A percentile compares a stretch with the other conserved stretches of the same genome.
Evolutionary conservation across 2,329 filamentous ascomycete genomes (phyloP).

Genomic region (Lasiodiplodia theobromae): DNA sequence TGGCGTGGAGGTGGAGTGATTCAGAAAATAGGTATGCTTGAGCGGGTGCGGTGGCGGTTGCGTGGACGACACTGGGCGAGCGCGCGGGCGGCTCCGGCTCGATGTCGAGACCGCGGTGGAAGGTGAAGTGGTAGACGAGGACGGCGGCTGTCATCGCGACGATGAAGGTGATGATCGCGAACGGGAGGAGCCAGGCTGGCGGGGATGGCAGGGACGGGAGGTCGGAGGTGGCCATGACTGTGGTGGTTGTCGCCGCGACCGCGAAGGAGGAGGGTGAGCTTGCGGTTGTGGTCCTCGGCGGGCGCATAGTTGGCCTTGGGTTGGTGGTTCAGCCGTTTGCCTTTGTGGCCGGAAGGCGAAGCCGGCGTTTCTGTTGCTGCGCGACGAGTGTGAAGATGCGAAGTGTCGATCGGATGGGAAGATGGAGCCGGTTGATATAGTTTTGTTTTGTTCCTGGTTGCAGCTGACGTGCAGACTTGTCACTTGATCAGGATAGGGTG

Average conservation of each 20-base stretch:
- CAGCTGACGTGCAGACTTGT: no score
- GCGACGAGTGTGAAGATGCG: no score
- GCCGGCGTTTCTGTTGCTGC: no score
- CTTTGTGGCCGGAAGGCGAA: neutral
- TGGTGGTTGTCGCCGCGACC: no score
- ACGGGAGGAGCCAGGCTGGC: neutral
- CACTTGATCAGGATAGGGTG: no score
- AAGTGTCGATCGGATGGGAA: no score
- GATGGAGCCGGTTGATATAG: no score
- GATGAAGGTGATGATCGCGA: neutral
- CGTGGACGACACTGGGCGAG: neutral
- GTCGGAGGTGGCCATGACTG: neutral
- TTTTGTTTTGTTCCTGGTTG: no score
- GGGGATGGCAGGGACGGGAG: neutral
- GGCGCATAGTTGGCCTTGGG: no score
- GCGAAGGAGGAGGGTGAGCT: neutral
- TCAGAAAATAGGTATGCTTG: neutral
- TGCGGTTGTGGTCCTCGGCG: neutral
- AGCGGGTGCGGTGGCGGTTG: neutral
- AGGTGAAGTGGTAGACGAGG: constrained; percentile 6
- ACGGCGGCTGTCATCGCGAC: neutral
- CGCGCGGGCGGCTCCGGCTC: neutral
- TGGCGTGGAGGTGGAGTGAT: neutral
- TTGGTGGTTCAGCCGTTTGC: no score
- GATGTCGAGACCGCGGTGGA: neutral